Evolutionary conservation across 1,139 yeast species (phyloP), one percentile per base, ranked within the genome.

Genomic region (Taiozyma sp.): DNA sequence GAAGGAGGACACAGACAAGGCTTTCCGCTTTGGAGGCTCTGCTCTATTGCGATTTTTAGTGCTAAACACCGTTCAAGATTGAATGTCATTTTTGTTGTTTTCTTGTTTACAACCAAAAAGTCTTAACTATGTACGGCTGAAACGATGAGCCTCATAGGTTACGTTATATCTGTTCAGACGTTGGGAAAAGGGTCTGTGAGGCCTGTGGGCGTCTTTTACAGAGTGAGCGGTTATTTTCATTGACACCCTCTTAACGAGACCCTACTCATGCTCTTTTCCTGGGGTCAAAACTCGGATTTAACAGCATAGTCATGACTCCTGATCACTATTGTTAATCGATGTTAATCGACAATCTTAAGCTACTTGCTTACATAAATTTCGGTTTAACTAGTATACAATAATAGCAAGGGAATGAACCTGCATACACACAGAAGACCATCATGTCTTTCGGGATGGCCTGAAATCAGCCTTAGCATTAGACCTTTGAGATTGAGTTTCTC

Each of bases 361-460:
- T 28, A 10, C 9, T 28, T 28, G 30, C 30, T 28, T 28, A 28
- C 30, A 28, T 28, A 13, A 14, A 34, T 34, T 19, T 34, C 38
- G n/a, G 14, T n/a, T 36, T 8, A n/a, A n/a, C 22, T 38, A 38
- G 14, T 38, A 19, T 38, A 38, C 41, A 38, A 38, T 38, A 9
- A 10, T 8, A 38, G 24, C 36, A 32, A 32, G 8, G 16, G 14
- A 9, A n/a, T 32, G 6, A n/a, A 32, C 27, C 27, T 24, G 27
- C 27, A 28, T 28, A 28, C 30, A 28, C 30, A 28, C 30, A 28
- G 8, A 2, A 9, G 13, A 28, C 8, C n/a, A 14, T 56, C 53
- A 60, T 2, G 64, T 60, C 54, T 60, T 60, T 54, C 64, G 58
- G 8, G 63, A 58, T 16, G 58, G 48, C 54, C 64, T 58, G 44